Evolutionary conservation across 164 flowering plant genomes (phyloP).

Genomic region (Kalanchoe fedtschenkoi): DNA sequence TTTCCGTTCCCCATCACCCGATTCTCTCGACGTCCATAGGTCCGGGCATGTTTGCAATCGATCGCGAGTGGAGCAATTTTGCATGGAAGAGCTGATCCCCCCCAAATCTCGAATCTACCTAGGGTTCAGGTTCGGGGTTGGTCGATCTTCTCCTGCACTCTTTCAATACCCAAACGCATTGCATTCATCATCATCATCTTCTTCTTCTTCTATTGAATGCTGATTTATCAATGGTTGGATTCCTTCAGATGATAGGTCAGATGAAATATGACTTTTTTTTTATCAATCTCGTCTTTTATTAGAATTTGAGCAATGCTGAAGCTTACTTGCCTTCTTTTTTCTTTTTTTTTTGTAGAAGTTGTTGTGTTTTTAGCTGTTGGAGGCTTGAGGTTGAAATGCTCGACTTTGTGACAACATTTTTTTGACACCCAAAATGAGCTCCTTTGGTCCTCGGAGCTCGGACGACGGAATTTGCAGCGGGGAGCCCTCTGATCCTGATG

Average conservation of each 20-base stretch:
- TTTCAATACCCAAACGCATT: no score
- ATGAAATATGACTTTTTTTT: neutral
- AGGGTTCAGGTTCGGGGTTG: neutral
- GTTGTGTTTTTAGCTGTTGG: neutral
- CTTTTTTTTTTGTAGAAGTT: no score
- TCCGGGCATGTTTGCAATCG: neutral
- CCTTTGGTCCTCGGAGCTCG: constrained; percentile 9
- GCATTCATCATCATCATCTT: no score
- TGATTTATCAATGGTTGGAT: neutral
- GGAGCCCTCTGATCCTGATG: constrained; percentile 32
- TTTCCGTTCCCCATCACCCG: no score
- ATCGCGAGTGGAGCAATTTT: constrained; percentile 1
- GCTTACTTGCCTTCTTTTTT: neutral
- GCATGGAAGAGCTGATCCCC: neutral
- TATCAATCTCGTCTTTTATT: neutral
- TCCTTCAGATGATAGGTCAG: neutral
- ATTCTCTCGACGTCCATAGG: no score
- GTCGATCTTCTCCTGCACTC: neutral
- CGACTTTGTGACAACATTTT: neutral
- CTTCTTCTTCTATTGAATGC: no score
- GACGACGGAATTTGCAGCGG: constrained; percentile 16
- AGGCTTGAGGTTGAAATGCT: no score
- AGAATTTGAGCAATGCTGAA: neutral
- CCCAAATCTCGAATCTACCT: neutral
- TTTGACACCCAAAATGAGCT: constrained; percentile 11